phyloP scores from a whole-genome alignment of 73 alveolate genomes.

The Blepharisma japonicum region DNA sequence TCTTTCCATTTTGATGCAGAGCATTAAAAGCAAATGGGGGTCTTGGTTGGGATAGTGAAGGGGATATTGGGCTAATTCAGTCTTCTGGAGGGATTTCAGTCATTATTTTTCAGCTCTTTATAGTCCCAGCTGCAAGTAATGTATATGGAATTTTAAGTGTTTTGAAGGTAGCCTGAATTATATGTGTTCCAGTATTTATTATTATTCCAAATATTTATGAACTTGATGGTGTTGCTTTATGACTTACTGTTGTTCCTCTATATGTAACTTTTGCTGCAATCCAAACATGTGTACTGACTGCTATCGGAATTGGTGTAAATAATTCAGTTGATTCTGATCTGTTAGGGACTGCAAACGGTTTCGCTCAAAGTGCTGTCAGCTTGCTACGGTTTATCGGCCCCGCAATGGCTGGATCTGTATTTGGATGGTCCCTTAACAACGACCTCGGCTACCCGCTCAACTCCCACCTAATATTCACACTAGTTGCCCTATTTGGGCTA shows the following conservation, averaged over 20 bases:
- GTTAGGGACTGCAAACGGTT: slow-evolving; percentile 3
- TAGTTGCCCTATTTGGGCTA: too few species aligned
- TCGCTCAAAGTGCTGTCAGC: not conserved
- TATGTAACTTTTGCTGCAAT: not conserved
- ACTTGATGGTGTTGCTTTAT: not conserved
- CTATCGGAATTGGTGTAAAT: slow-evolving; percentile 1
- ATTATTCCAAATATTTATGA: not conserved
- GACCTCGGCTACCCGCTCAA: not conserved
- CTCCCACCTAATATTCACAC: not conserved
- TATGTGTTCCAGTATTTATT: not conserved
- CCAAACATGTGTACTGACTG: not conserved
- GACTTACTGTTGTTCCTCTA: not conserved
- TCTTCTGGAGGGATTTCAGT: not conserved
- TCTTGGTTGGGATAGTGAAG: slow-evolving; percentile 25
- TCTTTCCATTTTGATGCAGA: not conserved
- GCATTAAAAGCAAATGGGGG: not conserved
- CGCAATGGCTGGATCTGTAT: not conserved
- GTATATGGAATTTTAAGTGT: not conserved
- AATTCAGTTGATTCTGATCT: slow-evolving; percentile 4
- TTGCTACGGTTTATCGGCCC: not conserved
- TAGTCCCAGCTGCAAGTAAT: not conserved
- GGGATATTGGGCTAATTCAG: not conserved
- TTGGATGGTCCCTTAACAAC: not conserved
- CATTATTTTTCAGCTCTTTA: not conserved
- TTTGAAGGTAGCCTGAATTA: not conserved